A percentile compares a stretch with the other conserved stretches of the same genome.
These are phyloP conservation scores for Allium cepa DNA, from an alignment of 106 monocot species.

Conservation along the genomic window DNA sequence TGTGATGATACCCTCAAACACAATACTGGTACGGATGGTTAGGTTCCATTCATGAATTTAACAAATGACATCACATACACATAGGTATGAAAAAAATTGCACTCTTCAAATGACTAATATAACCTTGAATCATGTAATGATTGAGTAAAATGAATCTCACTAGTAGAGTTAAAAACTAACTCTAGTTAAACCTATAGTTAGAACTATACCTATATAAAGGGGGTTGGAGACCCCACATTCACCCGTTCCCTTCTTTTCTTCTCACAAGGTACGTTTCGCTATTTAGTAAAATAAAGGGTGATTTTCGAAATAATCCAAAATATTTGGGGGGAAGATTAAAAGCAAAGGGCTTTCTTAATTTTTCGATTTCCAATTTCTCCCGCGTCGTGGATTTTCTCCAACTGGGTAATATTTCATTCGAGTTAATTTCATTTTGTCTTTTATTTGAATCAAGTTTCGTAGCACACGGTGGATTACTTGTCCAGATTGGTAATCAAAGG, in stretches of 20 bases:
- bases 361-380: slow-evolving; percentile 10
- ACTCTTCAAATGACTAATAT: too few species aligned
- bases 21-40: too few species aligned
- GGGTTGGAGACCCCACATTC: neutral
- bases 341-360: neutral
- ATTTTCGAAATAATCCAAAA: neutral
- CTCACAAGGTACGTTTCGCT: neutral
- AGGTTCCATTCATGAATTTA: too few species aligned
- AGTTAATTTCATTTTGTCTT: neutral
- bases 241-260: neutral
- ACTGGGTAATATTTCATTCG: slow-evolving; percentile 9
- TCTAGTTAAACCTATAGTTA: slow-evolving; percentile 6
- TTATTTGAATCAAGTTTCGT: slow-evolving; percentile 6
- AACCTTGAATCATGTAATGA: too few species aligned
- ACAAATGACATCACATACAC: too few species aligned
- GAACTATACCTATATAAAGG: slow-evolving; percentile 1
- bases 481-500: slow-evolving; percentile 9
- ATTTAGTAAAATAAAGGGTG: neutral
- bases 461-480: neutral
- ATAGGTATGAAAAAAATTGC: too few species aligned
- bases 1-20: too few species aligned
- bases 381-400: neutral
- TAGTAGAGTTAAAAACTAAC: slow-evolving; percentile 10
- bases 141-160: neutral
- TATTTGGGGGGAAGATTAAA: neutral